Evolutionary conservation across 169 alveolate species (phyloP).

Genomic region (Plasmodium falciparum): DNA sequence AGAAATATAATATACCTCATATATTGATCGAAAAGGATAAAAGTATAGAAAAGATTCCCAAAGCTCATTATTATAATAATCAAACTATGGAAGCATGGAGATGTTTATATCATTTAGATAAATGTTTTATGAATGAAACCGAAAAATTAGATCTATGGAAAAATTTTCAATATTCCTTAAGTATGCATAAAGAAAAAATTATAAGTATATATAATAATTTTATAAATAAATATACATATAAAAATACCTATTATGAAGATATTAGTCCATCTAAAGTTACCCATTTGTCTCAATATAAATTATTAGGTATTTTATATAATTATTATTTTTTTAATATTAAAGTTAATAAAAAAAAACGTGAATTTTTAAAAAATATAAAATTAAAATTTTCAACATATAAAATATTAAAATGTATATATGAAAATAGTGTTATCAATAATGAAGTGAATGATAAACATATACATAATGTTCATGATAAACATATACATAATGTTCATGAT

Average conservation of each 20-base stretch:
- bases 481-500: neutral
- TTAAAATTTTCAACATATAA: slow-evolving; percentile 73
- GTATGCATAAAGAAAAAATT: slow-evolving; percentile 59
- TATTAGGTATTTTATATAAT: slow-evolving; percentile 82
- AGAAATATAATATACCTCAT: slow-evolving; percentile 87
- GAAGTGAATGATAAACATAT: neutral
- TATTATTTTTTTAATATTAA: slow-evolving; percentile 75
- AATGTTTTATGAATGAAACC: slow-evolving; percentile 78
- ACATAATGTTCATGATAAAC: neutral
- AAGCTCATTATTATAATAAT: slow-evolving; percentile 93
- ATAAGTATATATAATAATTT: slow-evolving; percentile 7
- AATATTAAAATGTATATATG: slow-evolving; percentile 46
- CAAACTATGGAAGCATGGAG: slow-evolving; percentile 92
- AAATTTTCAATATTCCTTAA: slow-evolving; percentile 77
- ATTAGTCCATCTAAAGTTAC: slow-evolving; percentile 87
- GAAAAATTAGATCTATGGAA: slow-evolving; percentile 65
- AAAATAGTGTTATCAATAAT: neutral
- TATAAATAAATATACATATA: slow-evolving; percentile 79
- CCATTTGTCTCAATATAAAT: slow-evolving; percentile 88
- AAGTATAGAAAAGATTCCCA: slow-evolving; percentile 88
- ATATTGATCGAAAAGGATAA: slow-evolving; percentile 87
- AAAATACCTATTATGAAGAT: slow-evolving; percentile 83
- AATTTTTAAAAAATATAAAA: slow-evolving; percentile 66
- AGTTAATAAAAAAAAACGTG: slow-evolving; percentile 39
- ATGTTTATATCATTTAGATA: slow-evolving; percentile 67